These are phyloP conservation scores for Ochetophila trinervis DNA, from an alignment of 306 rosid species.

Conservation along the genomic window DNA sequence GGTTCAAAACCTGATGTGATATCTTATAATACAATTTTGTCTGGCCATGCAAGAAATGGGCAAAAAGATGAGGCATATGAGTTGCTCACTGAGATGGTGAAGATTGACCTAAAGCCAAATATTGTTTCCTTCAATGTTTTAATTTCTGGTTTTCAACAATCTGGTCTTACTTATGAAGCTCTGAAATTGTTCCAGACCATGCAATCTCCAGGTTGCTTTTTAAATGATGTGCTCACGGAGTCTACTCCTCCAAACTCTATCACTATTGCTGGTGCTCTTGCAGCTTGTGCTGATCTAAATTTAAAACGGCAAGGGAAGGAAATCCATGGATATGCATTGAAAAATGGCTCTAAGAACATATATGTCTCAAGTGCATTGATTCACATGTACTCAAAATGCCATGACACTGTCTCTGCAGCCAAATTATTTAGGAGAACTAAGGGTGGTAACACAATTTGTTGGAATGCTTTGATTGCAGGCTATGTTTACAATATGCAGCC, in stretches of 20 bases:
- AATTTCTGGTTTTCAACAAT: conserved; percentile 51
- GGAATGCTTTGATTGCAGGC: conserved; percentile 48
- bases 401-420: conserved; percentile 23
- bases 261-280: conserved; percentile 38
- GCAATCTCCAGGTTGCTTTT: conserved; percentile 32
- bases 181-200: conserved; percentile 32
- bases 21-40: conserved; percentile 40
- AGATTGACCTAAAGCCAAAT: conserved; percentile 29
- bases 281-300: conserved; percentile 43
- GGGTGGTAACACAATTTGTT: conserved; percentile 33
- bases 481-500: conserved; percentile 23
- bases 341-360: conserved; percentile 30
- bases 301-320: conserved; percentile 39
- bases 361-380: conserved; percentile 34
- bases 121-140: conserved; percentile 37
- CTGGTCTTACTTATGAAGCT: conserved; percentile 45
- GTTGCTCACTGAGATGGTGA: conserved; percentile 38
- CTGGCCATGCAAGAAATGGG: conserved; percentile 42
- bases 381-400: conserved; percentile 38
- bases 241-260: conserved; percentile 28
- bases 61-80: conserved; percentile 36
- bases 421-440: conserved; percentile 24
- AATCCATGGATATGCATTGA: conserved; percentile 43
- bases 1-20: conserved; percentile 41
- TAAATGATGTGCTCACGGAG: neutral